Base-by-base conservation (phyloP, 2,329 filamentous ascomycete species). In the Rachicladosporium sp. region DNA sequence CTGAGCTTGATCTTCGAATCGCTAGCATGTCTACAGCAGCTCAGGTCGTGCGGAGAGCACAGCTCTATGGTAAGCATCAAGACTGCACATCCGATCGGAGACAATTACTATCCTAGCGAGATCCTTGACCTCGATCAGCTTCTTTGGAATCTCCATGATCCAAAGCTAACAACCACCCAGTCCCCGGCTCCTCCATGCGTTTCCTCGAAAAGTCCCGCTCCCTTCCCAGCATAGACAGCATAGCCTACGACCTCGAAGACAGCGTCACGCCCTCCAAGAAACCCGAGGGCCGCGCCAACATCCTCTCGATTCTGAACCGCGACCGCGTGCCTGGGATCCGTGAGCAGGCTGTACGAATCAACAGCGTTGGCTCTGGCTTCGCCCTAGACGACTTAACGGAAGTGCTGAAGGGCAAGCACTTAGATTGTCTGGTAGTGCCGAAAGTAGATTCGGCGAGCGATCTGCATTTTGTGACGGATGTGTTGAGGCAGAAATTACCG, bases 181-280 rank as follows among this genome's bases (percentile, higher is more conserved):
- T 96, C 43, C 89, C 89, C 15, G 78, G 83, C 35, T 94, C 88
- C 2, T 94, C 85, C 1, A 77, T 81, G 50, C 81, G 80, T 53
- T 93, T 95, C 75, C 76, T 96, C 38, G 71, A 82, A 51, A 95
- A 94, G 59, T 89, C 87, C n/a, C 75, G 84, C 42, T 66, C 68
- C 33, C 68, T 95, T 36, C 15, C 15, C 15, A 34, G 44, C 38
- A 76, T 78, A 42, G 89, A 96, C 66, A 93, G 84, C 54, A 67
- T 94, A 45, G 82, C 84, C 52, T 96, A 94, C 66, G 89, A 96
- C 60, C 81, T 96, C 43, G 89, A 96, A 67, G 89, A 96, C 70
- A 85, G 82, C 29, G 88, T 96, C 11, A 87, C 86, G 4, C 76
- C 78, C 3, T 60, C 70, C 42, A 76, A 78, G 57, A 96, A 95